Conservation (phyloP, 495 filamentous ascomycete genomes). For the Entonaema liquescens region DNA sequence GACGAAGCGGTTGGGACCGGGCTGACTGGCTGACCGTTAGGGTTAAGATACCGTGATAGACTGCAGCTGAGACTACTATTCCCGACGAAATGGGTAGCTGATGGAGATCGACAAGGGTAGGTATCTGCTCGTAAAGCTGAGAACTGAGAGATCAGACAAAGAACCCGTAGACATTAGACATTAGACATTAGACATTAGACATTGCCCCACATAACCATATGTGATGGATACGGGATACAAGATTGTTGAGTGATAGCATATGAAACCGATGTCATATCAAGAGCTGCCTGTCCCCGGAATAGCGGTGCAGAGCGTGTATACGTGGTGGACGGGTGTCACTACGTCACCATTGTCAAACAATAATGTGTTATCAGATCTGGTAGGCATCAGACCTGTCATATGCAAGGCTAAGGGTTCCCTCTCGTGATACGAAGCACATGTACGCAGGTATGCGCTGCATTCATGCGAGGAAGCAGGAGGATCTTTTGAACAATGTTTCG, state of each 20-base stretch:
- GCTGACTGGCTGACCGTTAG: no score
- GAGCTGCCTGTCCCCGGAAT: constrained; percentile 33
- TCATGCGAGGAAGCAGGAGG: constrained; percentile 29
- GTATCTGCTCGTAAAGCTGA: neutral
- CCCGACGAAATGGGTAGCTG: constrained; percentile 5
- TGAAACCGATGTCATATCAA: constrained; percentile 38
- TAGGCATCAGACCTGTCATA: constrained; percentile 27
- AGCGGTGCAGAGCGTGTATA: constrained; percentile 31
- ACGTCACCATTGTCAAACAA: constrained; percentile 27
- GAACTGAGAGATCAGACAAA: constrained; percentile 32
- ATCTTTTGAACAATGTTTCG: constrained; percentile 32
- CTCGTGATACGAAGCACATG: constrained; percentile 16
- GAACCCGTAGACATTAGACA: constrained; percentile 14
- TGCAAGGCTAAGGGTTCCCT: constrained; percentile 26
- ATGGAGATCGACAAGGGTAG: constrained; percentile 12
- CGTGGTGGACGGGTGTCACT: constrained; percentile 23
- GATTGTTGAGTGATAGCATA: constrained; percentile 25
- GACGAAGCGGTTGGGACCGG: constrained; percentile 1
- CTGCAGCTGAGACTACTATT: constrained; percentile 11
- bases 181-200: no score
- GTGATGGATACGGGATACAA: constrained; percentile 17
- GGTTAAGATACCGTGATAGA: neutral
- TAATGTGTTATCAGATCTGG: constrained; percentile 17
- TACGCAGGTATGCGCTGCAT: constrained; percentile 20
- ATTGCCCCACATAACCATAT: constrained; percentile 11